These are phyloP conservation scores for Starmera stellimalicola DNA, from an alignment of 1,139 yeast genomes.

Conservation along the genomic window DNA sequence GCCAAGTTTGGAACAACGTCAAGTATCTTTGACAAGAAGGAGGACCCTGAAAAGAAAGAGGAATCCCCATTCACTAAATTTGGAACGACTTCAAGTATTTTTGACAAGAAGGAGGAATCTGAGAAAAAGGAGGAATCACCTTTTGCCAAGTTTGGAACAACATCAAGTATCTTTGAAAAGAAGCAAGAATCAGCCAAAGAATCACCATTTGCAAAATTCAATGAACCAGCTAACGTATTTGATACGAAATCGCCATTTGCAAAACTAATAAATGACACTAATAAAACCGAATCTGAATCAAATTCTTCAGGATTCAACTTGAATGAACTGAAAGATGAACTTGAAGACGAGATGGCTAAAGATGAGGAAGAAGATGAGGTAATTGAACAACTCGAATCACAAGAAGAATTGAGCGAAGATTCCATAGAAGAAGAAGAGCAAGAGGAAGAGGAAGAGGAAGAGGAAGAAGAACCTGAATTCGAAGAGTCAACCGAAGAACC, in stretches of 20 bases:
- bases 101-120: neutral
- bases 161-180: neutral
- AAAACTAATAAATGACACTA: conserved; percentile 1
- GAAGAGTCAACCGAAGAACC: neutral
- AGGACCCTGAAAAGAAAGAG: neutral
- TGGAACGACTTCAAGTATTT: neutral
- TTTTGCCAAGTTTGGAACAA: no score
- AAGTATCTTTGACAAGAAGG: no score
- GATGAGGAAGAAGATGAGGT: conserved; percentile 1
- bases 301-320: conserved; percentile 5
- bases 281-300: conserved; percentile 3
- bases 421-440: neutral
- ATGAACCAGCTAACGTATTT: no score
- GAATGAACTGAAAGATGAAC: conserved; percentile 1
- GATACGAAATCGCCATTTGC: conserved; percentile 18
- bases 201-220: conserved; percentile 6
- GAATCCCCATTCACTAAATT: neutral
- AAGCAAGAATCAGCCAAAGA: conserved; percentile 2
- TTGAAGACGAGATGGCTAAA: conserved; percentile 1
- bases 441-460: conserved; percentile 1
- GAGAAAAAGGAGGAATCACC: conserved; percentile 1
- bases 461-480: neutral
- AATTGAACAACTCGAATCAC: conserved; percentile 1
- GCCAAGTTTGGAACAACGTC: conserved; percentile 3
- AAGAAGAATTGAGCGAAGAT: neutral